Evolutionary conservation across 164 flowering plant genomes (phyloP).

Genomic region (Piper betle): DNA sequence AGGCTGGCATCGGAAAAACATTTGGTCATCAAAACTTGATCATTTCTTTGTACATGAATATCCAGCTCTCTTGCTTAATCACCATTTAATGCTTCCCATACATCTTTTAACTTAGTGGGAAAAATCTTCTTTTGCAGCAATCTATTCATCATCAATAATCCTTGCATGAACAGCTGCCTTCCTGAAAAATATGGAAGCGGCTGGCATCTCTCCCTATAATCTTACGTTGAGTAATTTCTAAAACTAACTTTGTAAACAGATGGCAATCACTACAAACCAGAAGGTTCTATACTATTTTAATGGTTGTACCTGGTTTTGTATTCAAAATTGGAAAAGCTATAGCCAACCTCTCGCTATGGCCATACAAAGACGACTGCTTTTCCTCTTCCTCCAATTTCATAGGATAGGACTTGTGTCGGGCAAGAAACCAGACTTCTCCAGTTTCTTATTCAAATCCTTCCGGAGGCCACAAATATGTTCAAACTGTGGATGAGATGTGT

Average conservation of each 20-base stretch:
- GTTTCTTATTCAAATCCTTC: constrained; percentile 15
- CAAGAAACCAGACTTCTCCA: constrained; percentile 18
- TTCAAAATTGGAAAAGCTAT: constrained; percentile 24
- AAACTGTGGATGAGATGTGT: constrained; percentile 19
- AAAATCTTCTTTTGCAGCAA: too few relatives aligned
- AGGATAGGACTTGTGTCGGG: constrained; percentile 25
- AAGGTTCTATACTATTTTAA: constrained; percentile 26
- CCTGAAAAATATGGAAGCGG: constrained; percentile 26
- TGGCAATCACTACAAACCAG: constrained; percentile 27
- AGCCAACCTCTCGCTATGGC: constrained; percentile 29
- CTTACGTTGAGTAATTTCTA: constrained; percentile 17
- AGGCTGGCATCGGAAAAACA: too few relatives aligned
- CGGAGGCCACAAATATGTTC: constrained; percentile 14
- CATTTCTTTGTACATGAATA: too few relatives aligned
- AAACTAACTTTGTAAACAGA: constrained; percentile 16
- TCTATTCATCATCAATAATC: constrained; percentile 20
- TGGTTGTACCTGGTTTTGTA: constrained; percentile 16
- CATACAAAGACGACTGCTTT: constrained; percentile 15
- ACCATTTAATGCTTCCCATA: not conserved
- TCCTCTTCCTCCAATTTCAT: constrained; percentile 24
- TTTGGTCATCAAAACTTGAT: too few relatives aligned
- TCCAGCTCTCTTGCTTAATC: too few relatives aligned
- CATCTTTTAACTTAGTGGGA: too few relatives aligned
- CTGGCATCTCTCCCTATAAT: constrained; percentile 26
- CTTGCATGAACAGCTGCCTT: constrained; percentile 23